Evolutionary conservation across 352 stramenopile genomes (phyloP).

Genomic region (Stramenopiles sp.): DNA sequence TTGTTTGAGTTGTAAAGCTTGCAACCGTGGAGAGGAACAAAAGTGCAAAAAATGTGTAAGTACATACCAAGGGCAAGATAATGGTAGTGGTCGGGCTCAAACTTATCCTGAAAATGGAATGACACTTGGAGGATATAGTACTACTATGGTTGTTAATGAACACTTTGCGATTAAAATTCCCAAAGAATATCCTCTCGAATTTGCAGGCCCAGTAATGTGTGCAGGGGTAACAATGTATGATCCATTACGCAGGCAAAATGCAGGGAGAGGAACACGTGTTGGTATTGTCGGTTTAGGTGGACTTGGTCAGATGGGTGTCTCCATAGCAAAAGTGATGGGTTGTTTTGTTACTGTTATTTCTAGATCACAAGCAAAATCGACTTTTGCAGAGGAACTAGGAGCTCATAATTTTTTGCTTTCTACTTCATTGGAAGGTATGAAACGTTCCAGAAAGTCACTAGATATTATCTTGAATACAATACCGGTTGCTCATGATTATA

Average conservation of each 20-base stretch:
- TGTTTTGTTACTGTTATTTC: slow-evolving; percentile 1
- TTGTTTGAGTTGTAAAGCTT: slow-evolving; percentile 6
- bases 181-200: not conserved
- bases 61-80: too few species aligned
- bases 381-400: not conserved
- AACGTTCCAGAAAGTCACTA: too few species aligned
- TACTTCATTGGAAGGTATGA: too few species aligned
- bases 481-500: too few species aligned
- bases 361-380: not conserved
- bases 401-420: too few species aligned
- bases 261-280: not conserved
- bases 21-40: slow-evolving; percentile 2
- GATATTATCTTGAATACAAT: too few species aligned
- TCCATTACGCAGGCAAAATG: not conserved
- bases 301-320: slow-evolving; percentile 3
- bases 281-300: not conserved
- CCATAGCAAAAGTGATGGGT: slow-evolving; percentile 1
- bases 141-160: not conserved
- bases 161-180: slow-evolving; percentile 1
- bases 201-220: slow-evolving; percentile 3
- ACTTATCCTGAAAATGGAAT: too few species aligned
- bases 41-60: not conserved
- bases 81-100: too few species aligned
- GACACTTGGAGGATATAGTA: slow-evolving; percentile 5
- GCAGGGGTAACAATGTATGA: slow-evolving; percentile 1